Conservation (phyloP, 805 yeast species). For the Ogataea zsoltii region DNA sequence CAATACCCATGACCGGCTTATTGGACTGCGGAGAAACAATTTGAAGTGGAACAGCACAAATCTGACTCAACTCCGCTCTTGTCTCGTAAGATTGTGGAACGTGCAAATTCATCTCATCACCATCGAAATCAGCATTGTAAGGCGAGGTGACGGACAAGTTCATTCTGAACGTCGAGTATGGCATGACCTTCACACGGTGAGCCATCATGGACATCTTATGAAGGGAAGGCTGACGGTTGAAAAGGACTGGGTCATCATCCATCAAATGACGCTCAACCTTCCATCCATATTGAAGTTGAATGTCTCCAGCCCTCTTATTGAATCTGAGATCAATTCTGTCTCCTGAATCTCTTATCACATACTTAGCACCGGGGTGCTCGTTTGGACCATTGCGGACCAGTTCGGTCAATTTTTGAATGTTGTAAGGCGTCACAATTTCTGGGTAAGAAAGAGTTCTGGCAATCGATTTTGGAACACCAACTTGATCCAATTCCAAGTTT, state of each 20-base stretch:
- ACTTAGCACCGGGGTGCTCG: slow-evolving; percentile 99
- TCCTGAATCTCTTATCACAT: slow-evolving; percentile 97
- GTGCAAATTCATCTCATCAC: slow-evolving; percentile 99
- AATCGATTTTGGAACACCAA: slow-evolving; percentile 96
- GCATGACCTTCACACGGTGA: slow-evolving; percentile 97
- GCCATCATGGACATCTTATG: slow-evolving; percentile 99
- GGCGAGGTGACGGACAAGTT: slow-evolving; percentile 98
- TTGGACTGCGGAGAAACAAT: slow-evolving; percentile 98
- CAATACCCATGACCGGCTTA: slow-evolving; percentile 99
- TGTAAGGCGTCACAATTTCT: slow-evolving; percentile 96
- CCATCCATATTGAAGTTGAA: slow-evolving; percentile 98
- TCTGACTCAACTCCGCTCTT: slow-evolving; percentile 90
- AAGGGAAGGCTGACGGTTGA: slow-evolving; percentile 98
- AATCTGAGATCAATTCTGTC: slow-evolving; percentile 97
- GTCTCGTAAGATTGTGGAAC: slow-evolving; percentile 99
- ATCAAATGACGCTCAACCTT: slow-evolving; percentile 97
- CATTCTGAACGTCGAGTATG: slow-evolving; percentile 95
- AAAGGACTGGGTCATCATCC: slow-evolving; percentile 96
- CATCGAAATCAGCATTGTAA: slow-evolving; percentile 99
- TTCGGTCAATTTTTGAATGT: slow-evolving; percentile 90
- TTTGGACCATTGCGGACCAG: slow-evolving; percentile 97
- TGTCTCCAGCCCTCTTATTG: slow-evolving; percentile 97
- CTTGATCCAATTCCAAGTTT: slow-evolving; percentile 94
- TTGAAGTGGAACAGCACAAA: slow-evolving; percentile 96
- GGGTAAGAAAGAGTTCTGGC: slow-evolving; percentile 96